A percentile compares a stretch with the other conserved stretches of the same genome.
phyloP scores from a whole-genome alignment of 2,329 filamentous ascomycete genomes.

The Colletotrichum cordylinicola region DNA sequence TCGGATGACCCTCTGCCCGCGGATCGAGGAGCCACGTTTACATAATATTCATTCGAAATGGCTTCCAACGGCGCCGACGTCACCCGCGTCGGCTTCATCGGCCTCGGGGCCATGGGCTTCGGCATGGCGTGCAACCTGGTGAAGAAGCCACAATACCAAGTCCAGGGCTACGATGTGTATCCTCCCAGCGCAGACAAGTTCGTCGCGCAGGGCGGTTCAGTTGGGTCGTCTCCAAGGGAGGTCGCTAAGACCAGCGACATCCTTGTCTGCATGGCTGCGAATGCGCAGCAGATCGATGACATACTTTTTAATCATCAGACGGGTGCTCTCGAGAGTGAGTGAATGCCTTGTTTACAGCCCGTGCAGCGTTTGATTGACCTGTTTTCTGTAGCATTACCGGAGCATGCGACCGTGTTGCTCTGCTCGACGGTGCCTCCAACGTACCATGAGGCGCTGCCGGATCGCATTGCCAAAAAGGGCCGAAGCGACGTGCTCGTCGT shows the following conservation, averaged over 20 bases:
- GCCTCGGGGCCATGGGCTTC: slow-evolving; percentile 43
- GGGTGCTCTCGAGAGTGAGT: slow-evolving; percentile 25
- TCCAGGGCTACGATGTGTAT: slow-evolving; percentile 38
- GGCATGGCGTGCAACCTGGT: slow-evolving; percentile 41
- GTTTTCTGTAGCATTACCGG: slow-evolving; percentile 11
- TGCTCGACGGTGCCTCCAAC: slow-evolving; percentile 41
- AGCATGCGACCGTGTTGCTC: slow-evolving; percentile 28
- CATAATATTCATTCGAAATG: background rate
- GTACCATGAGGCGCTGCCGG: slow-evolving; percentile 19
- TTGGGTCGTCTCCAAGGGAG: slow-evolving; percentile 27
- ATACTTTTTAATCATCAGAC: slow-evolving; percentile 35
- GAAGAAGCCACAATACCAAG: slow-evolving; percentile 30
- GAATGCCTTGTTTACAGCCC: background rate
- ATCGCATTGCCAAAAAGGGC: slow-evolving; percentile 13
- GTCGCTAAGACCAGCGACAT: slow-evolving; percentile 32
- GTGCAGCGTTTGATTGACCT: background rate
- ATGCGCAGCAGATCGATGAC: slow-evolving; percentile 35
- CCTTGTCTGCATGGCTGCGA: slow-evolving; percentile 42
- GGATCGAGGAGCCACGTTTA: background rate
- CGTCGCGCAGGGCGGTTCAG: slow-evolving; percentile 25
- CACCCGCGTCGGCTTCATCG: slow-evolving; percentile 36
- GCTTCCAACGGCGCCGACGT: background rate
- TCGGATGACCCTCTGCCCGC: background rate
- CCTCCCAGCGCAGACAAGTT: slow-evolving; percentile 33
- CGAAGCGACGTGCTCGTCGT: slow-evolving; percentile 54